Evolutionary conservation across 345 rosid genomes (phyloP).

Genomic region (Isatis tinctoria): DNA sequence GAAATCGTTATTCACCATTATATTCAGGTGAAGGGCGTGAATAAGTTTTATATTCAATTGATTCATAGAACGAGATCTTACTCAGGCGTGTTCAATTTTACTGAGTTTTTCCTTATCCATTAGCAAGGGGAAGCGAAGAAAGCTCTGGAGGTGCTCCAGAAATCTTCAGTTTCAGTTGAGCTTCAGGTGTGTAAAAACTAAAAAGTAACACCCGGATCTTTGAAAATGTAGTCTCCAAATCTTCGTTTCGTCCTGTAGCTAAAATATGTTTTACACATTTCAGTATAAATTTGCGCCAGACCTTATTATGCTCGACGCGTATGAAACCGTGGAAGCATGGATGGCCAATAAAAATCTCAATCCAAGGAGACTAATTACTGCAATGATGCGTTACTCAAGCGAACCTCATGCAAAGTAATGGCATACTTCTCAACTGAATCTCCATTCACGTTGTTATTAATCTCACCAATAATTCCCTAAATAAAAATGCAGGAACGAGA

Average conservation of each 20-base stretch:
- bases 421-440: background rate
- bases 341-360: slow-evolving; percentile 80
- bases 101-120: slow-evolving; percentile 25
- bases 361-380: slow-evolving; percentile 92
- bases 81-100: slow-evolving; percentile 15
- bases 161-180: slow-evolving; percentile 76
- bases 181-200: slow-evolving; percentile 65
- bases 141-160: slow-evolving; percentile 86
- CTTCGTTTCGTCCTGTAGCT: slow-evolving; percentile 14
- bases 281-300: slow-evolving; percentile 99
- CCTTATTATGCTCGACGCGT: slow-evolving; percentile 91
- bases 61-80: background rate
- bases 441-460: background rate
- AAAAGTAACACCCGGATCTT: slow-evolving; percentile 6
- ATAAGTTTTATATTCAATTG: slow-evolving; percentile 13
- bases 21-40: slow-evolving; percentile 61
- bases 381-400: slow-evolving; percentile 99
- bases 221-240: slow-evolving; percentile 16
- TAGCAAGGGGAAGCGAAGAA: slow-evolving; percentile 98
- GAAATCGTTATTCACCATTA: slow-evolving; percentile 88
- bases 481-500: slow-evolving; percentile 77
- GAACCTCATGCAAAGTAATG: slow-evolving; percentile 99
- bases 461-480: background rate
- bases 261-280: slow-evolving; percentile 15
- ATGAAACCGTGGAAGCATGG: slow-evolving; percentile 99